Evolutionary conservation across 2,329 filamentous ascomycete species (phyloP).

Genomic region (Sporothrix phasma): DNA sequence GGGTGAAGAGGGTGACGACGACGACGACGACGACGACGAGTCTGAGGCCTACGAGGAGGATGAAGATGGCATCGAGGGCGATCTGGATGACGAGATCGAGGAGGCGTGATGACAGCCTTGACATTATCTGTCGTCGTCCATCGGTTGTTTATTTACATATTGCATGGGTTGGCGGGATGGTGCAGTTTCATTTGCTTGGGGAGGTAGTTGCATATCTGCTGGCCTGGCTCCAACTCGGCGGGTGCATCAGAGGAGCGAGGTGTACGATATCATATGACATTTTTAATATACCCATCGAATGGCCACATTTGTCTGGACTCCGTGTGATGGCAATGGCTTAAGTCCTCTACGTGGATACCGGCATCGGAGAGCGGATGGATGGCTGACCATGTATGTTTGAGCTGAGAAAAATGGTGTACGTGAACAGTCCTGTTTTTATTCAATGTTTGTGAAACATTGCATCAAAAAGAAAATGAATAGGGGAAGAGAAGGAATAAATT

Average conservation of each 20-base stretch:
- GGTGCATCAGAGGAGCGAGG: not conserved
- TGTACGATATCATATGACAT: not conserved
- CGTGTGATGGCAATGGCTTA: too few relatives aligned
- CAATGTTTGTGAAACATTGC: too few relatives aligned
- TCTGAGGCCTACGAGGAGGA: constrained; percentile 27
- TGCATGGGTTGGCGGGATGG: not conserved
- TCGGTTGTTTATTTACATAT: not conserved
- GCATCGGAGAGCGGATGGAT: too few relatives aligned
- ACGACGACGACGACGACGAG: constrained; percentile 14
- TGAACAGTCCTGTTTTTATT: too few relatives aligned
- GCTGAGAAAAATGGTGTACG: too few relatives aligned
- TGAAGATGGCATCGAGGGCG: constrained; percentile 23
- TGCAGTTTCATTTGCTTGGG: not conserved
- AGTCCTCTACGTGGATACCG: too few relatives aligned
- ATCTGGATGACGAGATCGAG: constrained; percentile 11
- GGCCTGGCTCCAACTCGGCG: not conserved
- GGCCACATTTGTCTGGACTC: not conserved
- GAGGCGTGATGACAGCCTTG: not conserved
- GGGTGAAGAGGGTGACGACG: not conserved
- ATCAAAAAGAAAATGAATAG: too few relatives aligned
- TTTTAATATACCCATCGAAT: not conserved
- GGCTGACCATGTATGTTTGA: too few relatives aligned
- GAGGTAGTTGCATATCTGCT: not conserved
- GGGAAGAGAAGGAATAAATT: too few relatives aligned
- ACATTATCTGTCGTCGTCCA: not conserved